A percentile compares a stretch with the other conserved stretches of the same genome.
These are phyloP conservation scores for Penicillium hesseltinei DNA, from an alignment of 2,329 filamentous ascomycete genomes.

Conservation along the genomic window DNA sequence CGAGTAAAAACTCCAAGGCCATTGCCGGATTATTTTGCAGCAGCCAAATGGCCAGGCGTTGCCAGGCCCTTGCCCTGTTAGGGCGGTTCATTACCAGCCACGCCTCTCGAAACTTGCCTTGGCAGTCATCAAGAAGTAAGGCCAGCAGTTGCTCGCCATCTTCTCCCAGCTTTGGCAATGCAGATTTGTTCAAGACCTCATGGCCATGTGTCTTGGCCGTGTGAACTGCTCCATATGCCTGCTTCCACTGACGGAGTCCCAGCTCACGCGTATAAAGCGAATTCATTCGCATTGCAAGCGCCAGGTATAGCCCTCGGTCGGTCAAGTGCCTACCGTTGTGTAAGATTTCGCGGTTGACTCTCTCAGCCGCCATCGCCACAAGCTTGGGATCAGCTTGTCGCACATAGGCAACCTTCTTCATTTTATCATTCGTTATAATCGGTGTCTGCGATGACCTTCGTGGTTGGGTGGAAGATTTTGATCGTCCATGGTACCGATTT, in stretches of 20 bases:
- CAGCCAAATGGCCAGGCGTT: slow-evolving; percentile 46
- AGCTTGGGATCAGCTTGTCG: slow-evolving; percentile 11
- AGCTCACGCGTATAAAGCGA: slow-evolving; percentile 22
- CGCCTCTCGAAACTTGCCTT: slow-evolving; percentile 26
- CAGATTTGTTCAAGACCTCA: slow-evolving; percentile 8
- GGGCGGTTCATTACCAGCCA: slow-evolving; percentile 27
- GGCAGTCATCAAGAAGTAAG: slow-evolving; percentile 22
- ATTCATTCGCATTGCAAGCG: slow-evolving; percentile 23
- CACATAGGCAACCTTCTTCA: slow-evolving; percentile 4
- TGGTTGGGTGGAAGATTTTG: background rate
- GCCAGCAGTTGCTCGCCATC: slow-evolving; percentile 21
- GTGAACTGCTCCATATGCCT: slow-evolving; percentile 23
- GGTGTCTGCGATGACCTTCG: background rate
- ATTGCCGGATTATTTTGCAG: slow-evolving; percentile 41
- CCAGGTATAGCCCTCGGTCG: slow-evolving; percentile 18
- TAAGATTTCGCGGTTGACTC: slow-evolving; percentile 20
- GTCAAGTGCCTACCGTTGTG: slow-evolving; percentile 20
- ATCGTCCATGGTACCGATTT: background rate
- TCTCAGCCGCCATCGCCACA: slow-evolving; percentile 12
- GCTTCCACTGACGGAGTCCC: slow-evolving; percentile 26
- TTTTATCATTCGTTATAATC: background rate
- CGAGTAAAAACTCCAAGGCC: slow-evolving; percentile 44
- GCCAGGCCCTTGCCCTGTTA: slow-evolving; percentile 38
- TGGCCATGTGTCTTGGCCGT: slow-evolving; percentile 20
- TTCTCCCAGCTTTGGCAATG: slow-evolving; percentile 18